phyloP scores from a whole-genome alignment of 768 basidiomycete species.

The Coprinopsis cinerea region DNA sequence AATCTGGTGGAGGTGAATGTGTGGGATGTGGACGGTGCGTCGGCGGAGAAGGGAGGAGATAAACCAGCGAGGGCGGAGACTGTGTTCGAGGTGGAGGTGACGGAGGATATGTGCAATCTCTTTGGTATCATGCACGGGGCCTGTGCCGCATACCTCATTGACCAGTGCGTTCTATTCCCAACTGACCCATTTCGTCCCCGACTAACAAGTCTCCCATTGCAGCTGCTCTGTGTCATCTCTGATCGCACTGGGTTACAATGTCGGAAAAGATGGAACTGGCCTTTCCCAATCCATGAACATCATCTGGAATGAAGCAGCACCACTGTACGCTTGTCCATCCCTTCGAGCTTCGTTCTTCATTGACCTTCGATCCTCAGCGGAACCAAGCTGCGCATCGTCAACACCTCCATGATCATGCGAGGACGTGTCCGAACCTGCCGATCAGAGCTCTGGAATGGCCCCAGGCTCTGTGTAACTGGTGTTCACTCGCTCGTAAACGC shows the following conservation, averaged over 20 bases:
- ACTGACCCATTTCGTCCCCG: neutral
- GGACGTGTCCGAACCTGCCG: constrained; percentile 36
- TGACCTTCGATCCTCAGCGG: constrained; percentile 26
- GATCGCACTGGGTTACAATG: constrained; percentile 32
- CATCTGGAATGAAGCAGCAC: constrained; percentile 39
- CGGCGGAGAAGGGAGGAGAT: constrained; percentile 4
- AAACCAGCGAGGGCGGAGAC: constrained; percentile 23
- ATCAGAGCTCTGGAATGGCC: constrained; percentile 35
- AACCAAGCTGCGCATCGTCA: constrained; percentile 33
- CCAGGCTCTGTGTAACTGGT: constrained; percentile 39
- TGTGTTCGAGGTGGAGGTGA: constrained; percentile 34
- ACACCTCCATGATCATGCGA: constrained; percentile 35
- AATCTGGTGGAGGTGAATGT: constrained; percentile 32
- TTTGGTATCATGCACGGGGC: constrained; percentile 47
- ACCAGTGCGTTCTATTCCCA: constrained; percentile 25
- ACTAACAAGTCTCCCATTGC: neutral
- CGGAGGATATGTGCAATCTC: constrained; percentile 53
- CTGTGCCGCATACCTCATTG: constrained; percentile 51
- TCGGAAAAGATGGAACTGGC: constrained; percentile 37
- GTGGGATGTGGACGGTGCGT: constrained; percentile 9
- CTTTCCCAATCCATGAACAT: constrained; percentile 48
- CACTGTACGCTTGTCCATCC: constrained; percentile 1
- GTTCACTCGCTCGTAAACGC: constrained; percentile 35
- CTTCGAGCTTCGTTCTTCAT: neutral
- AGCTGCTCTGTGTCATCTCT: constrained; percentile 42